Percentiles rank a stretch among this genome's conserved stretches.
Evolutionary conservation across 2,329 filamentous ascomycete species (phyloP).

Genomic region (Fusarium pininemorale): DNA sequence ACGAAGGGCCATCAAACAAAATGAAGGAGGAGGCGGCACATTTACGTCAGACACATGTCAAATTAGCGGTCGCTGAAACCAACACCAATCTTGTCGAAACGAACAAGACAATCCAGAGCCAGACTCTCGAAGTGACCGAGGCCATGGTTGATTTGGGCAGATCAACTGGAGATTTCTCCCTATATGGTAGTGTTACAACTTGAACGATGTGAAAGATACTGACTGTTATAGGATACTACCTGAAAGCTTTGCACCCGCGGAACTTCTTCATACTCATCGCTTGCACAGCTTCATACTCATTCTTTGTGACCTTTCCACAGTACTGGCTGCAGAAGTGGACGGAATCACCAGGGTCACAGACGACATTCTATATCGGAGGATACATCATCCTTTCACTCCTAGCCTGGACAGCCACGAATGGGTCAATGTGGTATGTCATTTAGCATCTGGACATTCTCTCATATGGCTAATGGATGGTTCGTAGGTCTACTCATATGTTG

Average conservation of each 20-base stretch:
- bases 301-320: background rate
- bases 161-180: background rate
- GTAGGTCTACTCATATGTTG: background rate
- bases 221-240: background rate
- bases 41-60: background rate
- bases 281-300: background rate
- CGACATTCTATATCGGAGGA: background rate
- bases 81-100: background rate
- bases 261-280: background rate
- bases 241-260: background rate
- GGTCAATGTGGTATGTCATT: background rate
- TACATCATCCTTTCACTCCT: background rate
- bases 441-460: rapidly evolving
- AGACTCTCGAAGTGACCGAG: background rate
- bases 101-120: background rate
- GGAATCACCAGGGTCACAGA: background rate
- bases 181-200: background rate
- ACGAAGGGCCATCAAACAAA: background rate
- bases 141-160: background rate
- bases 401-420: background rate
- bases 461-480: rapidly evolving
- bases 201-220: rapidly evolving
- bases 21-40: background rate
- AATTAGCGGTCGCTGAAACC: rapidly evolving
- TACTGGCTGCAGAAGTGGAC: background rate